A percentile compares a stretch with the other conserved stretches of the same genome.
Conservation (phyloP, 495 filamentous ascomycete genomes). For the Hypoxylon crocopeplum region DNA sequence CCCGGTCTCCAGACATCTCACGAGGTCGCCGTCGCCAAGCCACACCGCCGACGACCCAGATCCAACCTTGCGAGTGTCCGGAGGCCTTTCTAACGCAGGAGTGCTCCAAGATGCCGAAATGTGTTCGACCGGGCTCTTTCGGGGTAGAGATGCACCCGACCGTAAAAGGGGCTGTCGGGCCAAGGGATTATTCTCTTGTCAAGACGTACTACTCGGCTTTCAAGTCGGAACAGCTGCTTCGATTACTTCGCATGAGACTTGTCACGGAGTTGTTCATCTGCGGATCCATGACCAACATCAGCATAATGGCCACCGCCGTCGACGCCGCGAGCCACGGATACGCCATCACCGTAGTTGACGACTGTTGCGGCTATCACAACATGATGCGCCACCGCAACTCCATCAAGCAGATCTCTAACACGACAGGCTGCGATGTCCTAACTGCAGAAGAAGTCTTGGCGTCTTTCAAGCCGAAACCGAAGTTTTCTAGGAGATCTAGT, state of each 20-base stretch:
- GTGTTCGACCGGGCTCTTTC: slow-evolving; percentile 63
- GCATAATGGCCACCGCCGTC: slow-evolving; percentile 89
- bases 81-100: slow-evolving; percentile 53
- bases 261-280: slow-evolving; percentile 93
- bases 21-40: slow-evolving; percentile 32
- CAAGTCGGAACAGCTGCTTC: slow-evolving; percentile 71
- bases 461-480: slow-evolving; percentile 36
- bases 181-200: slow-evolving; percentile 70
- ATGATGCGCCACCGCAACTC: slow-evolving; percentile 76
- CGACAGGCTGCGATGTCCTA: slow-evolving; percentile 73
- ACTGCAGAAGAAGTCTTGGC: slow-evolving; percentile 65
- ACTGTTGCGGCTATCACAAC: slow-evolving; percentile 86
- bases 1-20: slow-evolving; percentile 19
- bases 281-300: slow-evolving; percentile 86
- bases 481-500: slow-evolving; percentile 17
- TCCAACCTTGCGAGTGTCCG: slow-evolving; percentile 21
- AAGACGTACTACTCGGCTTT: slow-evolving; percentile 94
- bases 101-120: slow-evolving; percentile 55
- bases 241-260: slow-evolving; percentile 74
- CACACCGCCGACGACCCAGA: slow-evolving; percentile 14
- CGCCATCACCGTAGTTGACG: slow-evolving; percentile 81
- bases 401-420: slow-evolving; percentile 74
- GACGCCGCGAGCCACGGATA: slow-evolving; percentile 90
- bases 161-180: slow-evolving; percentile 62
- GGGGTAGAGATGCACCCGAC: slow-evolving; percentile 73